phyloP scores from a whole-genome alignment of 352 stramenopile genomes.

The Phytophthora citricola region DNA sequence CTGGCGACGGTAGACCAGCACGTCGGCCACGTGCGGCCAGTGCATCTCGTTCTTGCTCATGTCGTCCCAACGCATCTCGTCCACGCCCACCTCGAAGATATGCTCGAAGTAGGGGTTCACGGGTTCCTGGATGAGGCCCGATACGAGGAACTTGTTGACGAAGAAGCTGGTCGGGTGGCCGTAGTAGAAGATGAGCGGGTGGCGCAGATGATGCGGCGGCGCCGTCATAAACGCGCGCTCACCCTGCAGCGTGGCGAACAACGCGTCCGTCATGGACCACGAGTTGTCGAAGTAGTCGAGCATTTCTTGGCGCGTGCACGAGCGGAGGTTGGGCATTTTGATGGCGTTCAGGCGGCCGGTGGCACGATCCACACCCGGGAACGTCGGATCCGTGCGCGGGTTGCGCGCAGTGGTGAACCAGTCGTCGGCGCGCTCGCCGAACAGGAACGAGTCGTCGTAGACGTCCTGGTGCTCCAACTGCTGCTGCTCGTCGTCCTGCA shows the following conservation, averaged over 20 bases:
- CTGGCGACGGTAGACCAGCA: constrained; percentile 92
- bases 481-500: constrained; percentile 20
- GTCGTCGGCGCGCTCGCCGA: constrained; percentile 62
- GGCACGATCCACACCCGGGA: constrained; percentile 56
- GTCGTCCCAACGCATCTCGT: constrained; percentile 99
- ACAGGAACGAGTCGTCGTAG: constrained; percentile 67
- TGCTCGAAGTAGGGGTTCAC: constrained; percentile 96
- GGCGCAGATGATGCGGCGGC: constrained; percentile 93
- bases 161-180: constrained; percentile 96
- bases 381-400: constrained; percentile 59
- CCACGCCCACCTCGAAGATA: constrained; percentile 97
- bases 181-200: constrained; percentile 99
- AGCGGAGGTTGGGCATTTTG: constrained; percentile 85
- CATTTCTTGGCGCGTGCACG: constrained; percentile 85
- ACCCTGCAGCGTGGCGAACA: constrained; percentile 93
- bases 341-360: constrained; percentile 61
- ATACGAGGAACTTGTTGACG: constrained; percentile 97
- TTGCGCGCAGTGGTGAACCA: constrained; percentile 80
- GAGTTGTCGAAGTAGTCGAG: constrained; percentile 97
- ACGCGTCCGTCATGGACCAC: constrained; percentile 94
- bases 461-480: constrained; percentile 34
- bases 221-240: constrained; percentile 91
- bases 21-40: constrained; percentile 92
- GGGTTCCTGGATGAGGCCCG: constrained; percentile 86
- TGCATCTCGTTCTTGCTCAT: constrained; percentile 97